These are phyloP conservation scores for Vitis amurensis DNA, from an alignment of 164 flowering plant species.

Conservation along the genomic window DNA sequence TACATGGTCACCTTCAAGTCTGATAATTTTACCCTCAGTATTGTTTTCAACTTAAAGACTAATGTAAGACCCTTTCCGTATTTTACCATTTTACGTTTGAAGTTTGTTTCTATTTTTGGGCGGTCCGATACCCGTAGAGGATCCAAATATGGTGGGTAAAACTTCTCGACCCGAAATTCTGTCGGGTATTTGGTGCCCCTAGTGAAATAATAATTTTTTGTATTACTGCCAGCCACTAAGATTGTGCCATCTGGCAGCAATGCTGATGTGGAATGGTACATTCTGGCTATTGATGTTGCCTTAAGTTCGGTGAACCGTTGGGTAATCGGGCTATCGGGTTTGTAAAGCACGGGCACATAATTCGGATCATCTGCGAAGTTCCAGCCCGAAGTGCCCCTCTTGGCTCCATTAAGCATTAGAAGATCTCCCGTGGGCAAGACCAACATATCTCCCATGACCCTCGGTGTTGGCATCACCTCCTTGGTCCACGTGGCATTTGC, in stretches of 20 bases:
- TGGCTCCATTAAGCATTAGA: slow-evolving; percentile 60
- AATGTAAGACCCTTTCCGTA: slow-evolving; percentile 29
- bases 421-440: slow-evolving; percentile 53
- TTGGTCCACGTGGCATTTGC: slow-evolving; percentile 41
- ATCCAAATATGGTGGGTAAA: slow-evolving; percentile 60
- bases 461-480: slow-evolving; percentile 53
- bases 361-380: slow-evolving; percentile 37
- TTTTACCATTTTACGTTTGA: background rate
- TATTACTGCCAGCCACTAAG: slow-evolving; percentile 64
- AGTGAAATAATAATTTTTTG: slow-evolving; percentile 36
- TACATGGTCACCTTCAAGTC: slow-evolving; percentile 47
- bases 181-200: slow-evolving; percentile 44
- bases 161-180: slow-evolving; percentile 62
- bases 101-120: background rate
- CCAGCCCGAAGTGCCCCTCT: slow-evolving; percentile 56
- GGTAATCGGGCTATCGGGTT: slow-evolving; percentile 14
- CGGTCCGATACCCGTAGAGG: slow-evolving; percentile 11
- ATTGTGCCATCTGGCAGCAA: slow-evolving; percentile 56
- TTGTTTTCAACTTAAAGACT: slow-evolving; percentile 5
- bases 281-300: slow-evolving; percentile 42
- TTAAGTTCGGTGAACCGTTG: slow-evolving; percentile 34
- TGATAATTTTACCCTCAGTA: background rate
- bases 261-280: slow-evolving; percentile 62
- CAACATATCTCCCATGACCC: slow-evolving; percentile 65
- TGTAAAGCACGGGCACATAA: slow-evolving; percentile 25